These are phyloP conservation scores for Dimocarpus longan DNA, from an alignment of 345 rosid genomes.

Conservation along the genomic window DNA sequence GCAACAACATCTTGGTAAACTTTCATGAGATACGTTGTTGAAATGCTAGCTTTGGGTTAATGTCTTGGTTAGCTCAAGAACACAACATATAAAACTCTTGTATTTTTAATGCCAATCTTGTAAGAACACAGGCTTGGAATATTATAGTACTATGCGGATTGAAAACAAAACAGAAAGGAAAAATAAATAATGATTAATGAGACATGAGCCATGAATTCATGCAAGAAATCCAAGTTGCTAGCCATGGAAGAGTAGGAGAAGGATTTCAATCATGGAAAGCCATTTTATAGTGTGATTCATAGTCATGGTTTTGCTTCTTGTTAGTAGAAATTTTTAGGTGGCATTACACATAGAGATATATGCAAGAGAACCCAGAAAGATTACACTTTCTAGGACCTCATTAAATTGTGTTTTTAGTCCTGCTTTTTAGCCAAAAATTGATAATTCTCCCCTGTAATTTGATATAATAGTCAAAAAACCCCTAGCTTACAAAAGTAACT, in stretches of 20 bases:
- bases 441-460: too few relatives aligned
- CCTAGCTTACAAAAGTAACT: too few relatives aligned
- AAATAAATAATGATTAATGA: too few relatives aligned
- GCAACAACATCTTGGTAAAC: constrained; percentile 50
- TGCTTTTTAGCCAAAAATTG: constrained; percentile 4
- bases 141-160: neutral
- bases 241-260: constrained; percentile 14
- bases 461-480: too few relatives aligned
- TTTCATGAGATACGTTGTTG: neutral
- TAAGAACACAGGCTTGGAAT: neutral
- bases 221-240: constrained; percentile 13
- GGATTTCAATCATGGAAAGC: constrained; percentile 8
- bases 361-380: constrained; percentile 6
- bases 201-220: neutral
- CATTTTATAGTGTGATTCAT: neutral
- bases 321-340: constrained; percentile 6
- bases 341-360: constrained; percentile 11
- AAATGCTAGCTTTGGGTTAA: constrained; percentile 14
- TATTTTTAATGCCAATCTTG: constrained; percentile 31
- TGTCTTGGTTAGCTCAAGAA: constrained; percentile 23
- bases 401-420: constrained; percentile 7
- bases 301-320: neutral
- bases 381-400: constrained; percentile 13
- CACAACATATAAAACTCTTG: constrained; percentile 18
- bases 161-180: too few relatives aligned